Percentiles rank a stretch among this genome's conserved stretches.
These are phyloP conservation scores for Blastocladiella britannica DNA, from an alignment of 192 early-diverging fungal genomes.

Conservation along the genomic window DNA sequence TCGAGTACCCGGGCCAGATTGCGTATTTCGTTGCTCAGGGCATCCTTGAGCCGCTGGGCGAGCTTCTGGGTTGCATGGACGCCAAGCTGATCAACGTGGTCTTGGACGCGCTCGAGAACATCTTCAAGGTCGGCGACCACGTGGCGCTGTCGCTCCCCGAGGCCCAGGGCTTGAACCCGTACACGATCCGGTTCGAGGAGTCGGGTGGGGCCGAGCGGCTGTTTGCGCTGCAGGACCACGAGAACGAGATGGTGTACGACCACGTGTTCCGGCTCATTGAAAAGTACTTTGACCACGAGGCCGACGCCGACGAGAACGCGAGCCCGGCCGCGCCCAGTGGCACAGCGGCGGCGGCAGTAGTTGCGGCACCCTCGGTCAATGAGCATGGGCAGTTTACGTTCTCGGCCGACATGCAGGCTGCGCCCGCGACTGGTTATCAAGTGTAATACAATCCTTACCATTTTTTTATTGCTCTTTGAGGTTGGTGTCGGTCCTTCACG, in stretches of 20 bases:
- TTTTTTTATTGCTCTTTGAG: too few species aligned
- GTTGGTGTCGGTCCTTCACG: too few species aligned
- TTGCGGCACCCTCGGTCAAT: too few species aligned
- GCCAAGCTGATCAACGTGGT: conserved; percentile 93
- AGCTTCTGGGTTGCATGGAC: conserved; percentile 72
- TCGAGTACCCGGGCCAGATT: conserved; percentile 81
- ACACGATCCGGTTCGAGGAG: conserved; percentile 77
- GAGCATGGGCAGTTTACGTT: conserved; percentile 60
- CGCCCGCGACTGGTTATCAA: too few species aligned
- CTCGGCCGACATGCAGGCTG: conserved; percentile 39
- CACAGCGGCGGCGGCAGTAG: background rate
- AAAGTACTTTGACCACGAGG: conserved; percentile 77
- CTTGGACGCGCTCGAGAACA: conserved; percentile 94
- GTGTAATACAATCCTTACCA: too few species aligned
- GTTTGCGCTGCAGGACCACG: conserved; percentile 81
- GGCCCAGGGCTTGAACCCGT: conserved; percentile 54
- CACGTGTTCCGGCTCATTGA: conserved; percentile 91
- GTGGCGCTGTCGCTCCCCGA: conserved; percentile 36
- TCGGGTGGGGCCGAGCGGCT: conserved; percentile 90
- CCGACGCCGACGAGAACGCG: conserved; percentile 56
- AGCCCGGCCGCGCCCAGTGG: background rate
- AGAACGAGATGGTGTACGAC: conserved; percentile 88
- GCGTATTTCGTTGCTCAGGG: conserved; percentile 79
- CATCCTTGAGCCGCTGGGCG: conserved; percentile 85
- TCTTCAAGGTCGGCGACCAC: conserved; percentile 83